Evolutionary conservation across 169 alveolate genomes (phyloP), one percentile per base, ranked within the genome.

Genomic region (Babesia bovis): DNA sequence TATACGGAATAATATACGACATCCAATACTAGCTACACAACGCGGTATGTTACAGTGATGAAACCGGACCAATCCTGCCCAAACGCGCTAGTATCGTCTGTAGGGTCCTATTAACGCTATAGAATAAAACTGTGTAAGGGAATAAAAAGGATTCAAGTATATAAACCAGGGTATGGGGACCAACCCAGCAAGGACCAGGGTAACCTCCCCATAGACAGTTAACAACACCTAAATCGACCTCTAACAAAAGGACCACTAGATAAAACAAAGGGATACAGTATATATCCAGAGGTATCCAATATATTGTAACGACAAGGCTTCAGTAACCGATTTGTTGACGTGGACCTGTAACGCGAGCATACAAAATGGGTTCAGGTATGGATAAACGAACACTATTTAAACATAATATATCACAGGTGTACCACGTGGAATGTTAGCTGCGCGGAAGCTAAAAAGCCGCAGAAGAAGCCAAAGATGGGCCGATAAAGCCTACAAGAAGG

Each of bases 341-440:
- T 47, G 6, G 55, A 12, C 55, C 32, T 47, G 17, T 1, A 63
- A 15, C 5, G 32, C 32, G 41, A 17, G 38, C 21, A 4, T 6
- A 32, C 49, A 70, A 60, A 23, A 70, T 70, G 82, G 82, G 82
- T 10, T 55, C 79, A 42, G 83, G 66, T 68, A 41, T 36, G 78
- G 33, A 15, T 28, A 19, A 3, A n/a, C 35, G 30, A 1, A 12
- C 19, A 2, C 4, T 55, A 13, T 63, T 32, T 12, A 32, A 30
- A 13, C 49, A 55, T 47, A 45, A 44, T 25, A 26, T 40, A 32
- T 30, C 38, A 58, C 53, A 85, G 99, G 99, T 47, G 96, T 94
- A 82, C 99, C 99, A 50, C 94, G 97, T 77, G 99, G 99, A 75
- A 95, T 97, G 59, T 84, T 92, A 40, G 97, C 99, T 21, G 99